Base-by-base conservation (phyloP, 2,329 filamentous ascomycete genomes). In the Venturia oleaginea region DNA sequence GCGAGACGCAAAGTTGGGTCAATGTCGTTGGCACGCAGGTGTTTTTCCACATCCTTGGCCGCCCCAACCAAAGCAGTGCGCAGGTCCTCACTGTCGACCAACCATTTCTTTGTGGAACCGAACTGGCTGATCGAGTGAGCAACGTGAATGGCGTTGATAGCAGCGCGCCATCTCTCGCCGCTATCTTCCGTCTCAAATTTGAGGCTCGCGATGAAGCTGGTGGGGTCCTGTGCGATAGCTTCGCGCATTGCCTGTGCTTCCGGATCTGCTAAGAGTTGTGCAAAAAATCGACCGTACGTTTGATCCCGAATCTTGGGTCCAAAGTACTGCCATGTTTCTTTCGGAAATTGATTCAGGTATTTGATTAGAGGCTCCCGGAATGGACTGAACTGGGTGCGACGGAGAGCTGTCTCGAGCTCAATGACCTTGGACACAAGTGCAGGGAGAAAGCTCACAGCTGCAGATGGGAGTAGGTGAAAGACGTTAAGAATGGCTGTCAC, bases 401-500 rank as follows among this genome's bases (percentile, higher is more conserved):
- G 85, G 46, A 99, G 80, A 68, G 88, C 89, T 63, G 88, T 85
- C 74, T 99, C 94, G 0, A 99, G 81, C 51, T 92, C 89, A 64
- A 99, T 80, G n/a, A 96, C 91, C 62, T 89, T 90, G 68, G 96
- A 89, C 60, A 97, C 91, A 54, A 99, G 83, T 37, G 90, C 86
- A 66, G 92, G 91, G 75, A 97, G 92, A 74, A 99, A 99, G 19
- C 88, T 86, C 66, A 92, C 90, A 1, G 95, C 95, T 11, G 91
- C 91, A 0, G 91, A 84, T 0, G 95, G 94, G 4, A 99, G 81
- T n/a, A 99, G 83, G 73, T 97, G 92, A 75, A 99, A 99, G 65
- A 99, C 93, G 72, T 96, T 94, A 74, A 99, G 89, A 63, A 97
- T 95, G 0, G 93, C 91, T 2, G 92, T 90, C 43, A 97, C 91